A percentile compares a stretch with the other conserved stretches of the same genome.
Evolutionary conservation across 345 rosid genomes (phyloP).

Genomic region (Eucalyptus marginata): DNA sequence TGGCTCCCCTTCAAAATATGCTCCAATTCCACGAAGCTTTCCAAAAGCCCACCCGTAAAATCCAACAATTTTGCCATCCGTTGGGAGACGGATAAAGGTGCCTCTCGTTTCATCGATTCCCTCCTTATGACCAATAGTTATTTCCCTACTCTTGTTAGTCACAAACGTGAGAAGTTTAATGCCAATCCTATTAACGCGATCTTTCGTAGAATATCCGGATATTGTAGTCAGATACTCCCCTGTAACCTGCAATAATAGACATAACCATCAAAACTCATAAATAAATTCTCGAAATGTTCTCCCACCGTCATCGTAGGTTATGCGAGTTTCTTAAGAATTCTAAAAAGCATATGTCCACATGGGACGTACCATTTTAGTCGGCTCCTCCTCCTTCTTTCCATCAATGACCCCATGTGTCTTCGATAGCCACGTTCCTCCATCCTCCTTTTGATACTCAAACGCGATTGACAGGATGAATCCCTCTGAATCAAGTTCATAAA

Average conservation of each 20-base stretch:
- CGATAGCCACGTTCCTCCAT: fast-evolving
- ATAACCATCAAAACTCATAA: no score
- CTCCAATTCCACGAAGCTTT: background rate
- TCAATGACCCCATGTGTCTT: fast-evolving
- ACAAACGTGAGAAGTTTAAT: background rate
- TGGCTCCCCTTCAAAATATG: background rate
- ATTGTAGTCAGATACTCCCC: background rate
- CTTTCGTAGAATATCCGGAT: fast-evolving
- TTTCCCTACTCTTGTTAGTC: background rate
- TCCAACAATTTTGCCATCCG: background rate
- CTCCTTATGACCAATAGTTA: background rate
- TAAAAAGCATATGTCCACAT: background rate
- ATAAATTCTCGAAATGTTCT: background rate
- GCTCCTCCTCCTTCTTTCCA: no score
- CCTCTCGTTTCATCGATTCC: fast-evolving
- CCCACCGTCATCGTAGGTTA: background rate
- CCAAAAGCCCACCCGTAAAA: background rate
- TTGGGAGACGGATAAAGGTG: fast-evolving
- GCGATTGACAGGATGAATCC: background rate
- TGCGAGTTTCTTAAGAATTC: background rate
- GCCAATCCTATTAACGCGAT: no score
- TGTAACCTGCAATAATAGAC: background rate
- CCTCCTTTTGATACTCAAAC: background rate
- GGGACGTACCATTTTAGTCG: background rate
- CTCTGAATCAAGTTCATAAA: no score